Evolutionary conservation across 176 grass and related monocot genomes (phyloP), one percentile per base, ranked within the genome.

Genomic region (Phragmites australis): DNA sequence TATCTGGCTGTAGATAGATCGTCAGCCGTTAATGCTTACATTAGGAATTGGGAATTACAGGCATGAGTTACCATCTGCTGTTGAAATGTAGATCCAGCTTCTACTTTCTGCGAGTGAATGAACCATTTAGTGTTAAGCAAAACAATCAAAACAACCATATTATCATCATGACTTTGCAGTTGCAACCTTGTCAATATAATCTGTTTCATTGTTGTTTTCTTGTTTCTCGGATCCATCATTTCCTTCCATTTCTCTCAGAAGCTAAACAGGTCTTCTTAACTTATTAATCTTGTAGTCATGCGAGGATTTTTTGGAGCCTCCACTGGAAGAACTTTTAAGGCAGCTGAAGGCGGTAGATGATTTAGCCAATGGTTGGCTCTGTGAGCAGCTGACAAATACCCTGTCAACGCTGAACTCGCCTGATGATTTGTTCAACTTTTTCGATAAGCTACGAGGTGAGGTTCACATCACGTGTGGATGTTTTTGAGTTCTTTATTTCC

Each of bases 401-500:
- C 78, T 98, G 17, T 87, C 75, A 31, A 25, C 47, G 3, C 82
- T 93, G 25, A 93, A 22, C 58, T 95, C 96, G 23, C 86, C 96
- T 17, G 90, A 99, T 73, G 92, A 93, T 73, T 34, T 99, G 54
- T 94, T 98, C 79, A 93, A 98, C 43, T 93, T 94, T 64, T 98
- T 98, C 4, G 88, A 93, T 62, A 93, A 98, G 75, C 46, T 98
- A 43, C 75, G 87, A 85, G 85, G 95, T 97, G 80, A 62, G 63
- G 15, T 76, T 75, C 37, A 8, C 77, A 43, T 17, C 15, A 71
- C 18, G 17, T 50, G 6, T 71, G 19, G 0, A 5, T 25, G 32
- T 18, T 16, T 64, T 48, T 8, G 14, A 15, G 11, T 48, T n/a
- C 66, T 25, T 58, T 22, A 1, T 41, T 82, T 55, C 30, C 21